Evolutionary conservation across 495 filamentous ascomycete genomes (phyloP).

Genomic region (Xylaria longipes): DNA sequence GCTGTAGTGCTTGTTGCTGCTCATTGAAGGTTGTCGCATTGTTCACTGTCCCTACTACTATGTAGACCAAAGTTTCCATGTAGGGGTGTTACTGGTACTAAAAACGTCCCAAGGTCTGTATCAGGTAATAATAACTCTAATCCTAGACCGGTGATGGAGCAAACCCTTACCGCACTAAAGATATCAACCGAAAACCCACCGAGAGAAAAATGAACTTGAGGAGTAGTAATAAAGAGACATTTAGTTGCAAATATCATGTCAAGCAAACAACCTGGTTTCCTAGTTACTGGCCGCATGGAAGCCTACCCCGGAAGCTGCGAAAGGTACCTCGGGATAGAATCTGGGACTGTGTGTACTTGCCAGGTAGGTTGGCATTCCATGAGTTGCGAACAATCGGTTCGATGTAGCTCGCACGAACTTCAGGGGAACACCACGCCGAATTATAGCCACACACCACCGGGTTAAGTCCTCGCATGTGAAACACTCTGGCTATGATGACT

Average conservation of each 20-base stretch:
- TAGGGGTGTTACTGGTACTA: neutral
- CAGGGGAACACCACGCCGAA: constrained; percentile 10
- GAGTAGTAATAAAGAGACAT: constrained; percentile 16
- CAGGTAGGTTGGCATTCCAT: constrained; percentile 10
- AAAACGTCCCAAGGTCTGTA: neutral
- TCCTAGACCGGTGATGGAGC: constrained; percentile 12
- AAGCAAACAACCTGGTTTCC: neutral
- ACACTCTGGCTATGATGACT: neutral
- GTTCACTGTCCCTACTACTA: neutral
- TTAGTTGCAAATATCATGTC: neutral
- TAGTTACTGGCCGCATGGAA: neutral
- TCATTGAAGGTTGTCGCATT: neutral
- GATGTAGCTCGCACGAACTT: neutral
- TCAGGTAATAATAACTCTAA: constrained; percentile 24
- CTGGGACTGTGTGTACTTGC: constrained; percentile 1
- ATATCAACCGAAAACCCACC: constrained; percentile 19
- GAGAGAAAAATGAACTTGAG: neutral
- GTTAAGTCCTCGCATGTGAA: constrained; percentile 1
- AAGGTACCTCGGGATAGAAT: neutral
- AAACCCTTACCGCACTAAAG: constrained; percentile 16
- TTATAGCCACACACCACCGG: constrained; percentile 11
- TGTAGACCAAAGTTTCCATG: neutral
- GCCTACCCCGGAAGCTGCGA: neutral
- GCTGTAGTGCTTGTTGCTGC: constrained; percentile 1
- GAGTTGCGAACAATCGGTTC: neutral